Evolutionary conservation across 768 basidiomycete genomes (phyloP).

Genomic region (Termitomyces eurrhizus): DNA sequence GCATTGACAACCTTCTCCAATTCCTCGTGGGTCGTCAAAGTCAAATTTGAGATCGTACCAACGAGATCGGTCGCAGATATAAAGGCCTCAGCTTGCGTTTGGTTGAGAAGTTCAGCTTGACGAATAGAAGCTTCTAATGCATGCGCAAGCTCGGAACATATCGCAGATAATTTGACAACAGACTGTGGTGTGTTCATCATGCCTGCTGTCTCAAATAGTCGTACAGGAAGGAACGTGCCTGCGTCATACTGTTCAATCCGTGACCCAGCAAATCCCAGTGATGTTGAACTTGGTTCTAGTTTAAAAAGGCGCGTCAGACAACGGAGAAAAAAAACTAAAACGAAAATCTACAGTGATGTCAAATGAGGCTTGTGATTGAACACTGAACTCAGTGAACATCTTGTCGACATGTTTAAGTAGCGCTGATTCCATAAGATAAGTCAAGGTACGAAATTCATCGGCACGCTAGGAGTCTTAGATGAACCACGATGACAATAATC

Average conservation of each 20-base stretch:
- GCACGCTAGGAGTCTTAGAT: constrained; percentile 5
- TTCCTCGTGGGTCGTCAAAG: constrained; percentile 35
- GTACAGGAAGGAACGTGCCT: not conserved
- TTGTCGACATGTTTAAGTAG: constrained; percentile 4
- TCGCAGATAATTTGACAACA: constrained; percentile 19
- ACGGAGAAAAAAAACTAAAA: not conserved
- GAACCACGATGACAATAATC: not conserved
- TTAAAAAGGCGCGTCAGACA: not conserved
- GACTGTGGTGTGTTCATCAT: constrained; percentile 13
- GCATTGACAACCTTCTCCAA: constrained; percentile 41
- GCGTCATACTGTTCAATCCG: constrained; percentile 11
- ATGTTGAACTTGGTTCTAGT: constrained; percentile 11
- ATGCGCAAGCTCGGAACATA: constrained; percentile 19
- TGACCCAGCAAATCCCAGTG: constrained; percentile 11
- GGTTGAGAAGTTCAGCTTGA: constrained; percentile 10
- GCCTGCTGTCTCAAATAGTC: not conserved
- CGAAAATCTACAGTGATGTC: constrained; percentile 12
- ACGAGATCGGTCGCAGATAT: constrained; percentile 32
- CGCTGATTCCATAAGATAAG: not conserved
- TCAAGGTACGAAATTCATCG: constrained; percentile 2
- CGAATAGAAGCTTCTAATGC: constrained; percentile 26
- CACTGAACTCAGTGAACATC: constrained; percentile 4
- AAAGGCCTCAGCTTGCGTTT: constrained; percentile 33
- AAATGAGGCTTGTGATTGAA: constrained; percentile 10
- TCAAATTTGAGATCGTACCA: constrained; percentile 32